Conservation (phyloP, 192 early-diverging fungal species). For the Coemansia sp. region DNA sequence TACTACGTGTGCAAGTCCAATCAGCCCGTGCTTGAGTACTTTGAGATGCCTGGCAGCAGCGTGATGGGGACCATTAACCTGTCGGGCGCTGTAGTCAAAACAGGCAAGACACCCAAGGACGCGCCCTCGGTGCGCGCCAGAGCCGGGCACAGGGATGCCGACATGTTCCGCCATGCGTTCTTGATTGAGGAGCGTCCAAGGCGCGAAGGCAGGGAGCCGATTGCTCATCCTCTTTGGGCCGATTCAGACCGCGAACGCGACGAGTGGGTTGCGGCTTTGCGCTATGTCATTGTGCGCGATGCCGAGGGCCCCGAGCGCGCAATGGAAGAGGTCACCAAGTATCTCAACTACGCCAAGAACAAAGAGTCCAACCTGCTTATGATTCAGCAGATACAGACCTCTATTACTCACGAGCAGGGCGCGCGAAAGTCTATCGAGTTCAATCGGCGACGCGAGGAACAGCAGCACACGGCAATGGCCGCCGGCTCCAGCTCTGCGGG, state of each 20-base stretch:
- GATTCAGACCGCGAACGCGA: conserved; percentile 86
- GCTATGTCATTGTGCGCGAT: conserved; percentile 53
- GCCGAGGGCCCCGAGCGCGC: conserved; percentile 46
- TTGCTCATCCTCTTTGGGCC: conserved; percentile 79
- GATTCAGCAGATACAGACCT: conserved; percentile 51
- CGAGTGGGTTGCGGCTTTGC: conserved; percentile 79
- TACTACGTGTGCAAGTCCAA: conserved; percentile 71
- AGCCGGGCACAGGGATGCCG: conserved; percentile 45
- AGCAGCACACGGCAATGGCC: not conserved
- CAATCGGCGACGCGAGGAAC: conserved; percentile 27
- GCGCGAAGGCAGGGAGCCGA: conserved; percentile 56
- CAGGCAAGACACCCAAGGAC: conserved; percentile 27
- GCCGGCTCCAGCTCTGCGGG: not conserved
- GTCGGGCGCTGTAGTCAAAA: conserved; percentile 58
- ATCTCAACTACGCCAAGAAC: conserved; percentile 31
- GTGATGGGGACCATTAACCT: conserved; percentile 70
- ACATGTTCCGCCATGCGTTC: conserved; percentile 80
- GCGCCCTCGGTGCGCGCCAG: not conserved
- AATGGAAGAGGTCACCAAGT: conserved; percentile 40
- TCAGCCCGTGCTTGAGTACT: conserved; percentile 70
- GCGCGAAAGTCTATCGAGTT: conserved; percentile 43
- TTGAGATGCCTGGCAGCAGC: conserved; percentile 72
- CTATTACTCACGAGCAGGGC: conserved; percentile 47
- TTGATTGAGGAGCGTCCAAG: conserved; percentile 75
- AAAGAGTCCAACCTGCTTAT: conserved; percentile 43